Evolutionary conservation across 2,329 filamentous ascomycete genomes (phyloP).

Genomic region (Fusarium graminum): DNA sequence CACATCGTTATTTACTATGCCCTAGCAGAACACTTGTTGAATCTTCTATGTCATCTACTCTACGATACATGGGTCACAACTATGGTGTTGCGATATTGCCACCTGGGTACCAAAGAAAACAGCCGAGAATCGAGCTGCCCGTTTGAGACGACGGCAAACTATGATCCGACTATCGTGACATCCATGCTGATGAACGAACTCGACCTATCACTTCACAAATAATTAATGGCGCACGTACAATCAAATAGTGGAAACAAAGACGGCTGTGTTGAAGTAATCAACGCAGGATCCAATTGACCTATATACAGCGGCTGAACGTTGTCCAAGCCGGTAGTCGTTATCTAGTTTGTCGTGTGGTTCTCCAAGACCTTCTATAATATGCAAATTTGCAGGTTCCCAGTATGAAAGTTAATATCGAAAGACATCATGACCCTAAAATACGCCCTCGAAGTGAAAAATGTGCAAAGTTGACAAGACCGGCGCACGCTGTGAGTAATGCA

Average conservation of each 20-base stretch:
- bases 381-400: constrained; percentile 51
- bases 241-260: constrained; percentile 36
- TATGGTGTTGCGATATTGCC: background rate
- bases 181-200: background rate
- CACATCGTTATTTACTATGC: constrained; percentile 5
- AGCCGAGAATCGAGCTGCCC: background rate
- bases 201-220: background rate
- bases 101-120: constrained; percentile 1
- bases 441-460: constrained; percentile 48
- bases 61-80: background rate
- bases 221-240: background rate
- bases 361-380: constrained; percentile 55
- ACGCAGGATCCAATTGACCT: constrained; percentile 48
- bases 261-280: constrained; percentile 39
- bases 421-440: constrained; percentile 51
- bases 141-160: background rate
- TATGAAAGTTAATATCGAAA: constrained; percentile 47
- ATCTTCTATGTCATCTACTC: constrained; percentile 1
- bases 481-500: constrained; percentile 50
- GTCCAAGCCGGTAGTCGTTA: constrained; percentile 46
- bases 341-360: constrained; percentile 50
- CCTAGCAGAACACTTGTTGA: background rate
- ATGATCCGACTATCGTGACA: background rate
- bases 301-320: constrained; percentile 49
- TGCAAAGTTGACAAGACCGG: constrained; percentile 45